phyloP scores from a whole-genome alignment of 805 yeast genomes.

The Tetrapisispora taiwanensis region DNA sequence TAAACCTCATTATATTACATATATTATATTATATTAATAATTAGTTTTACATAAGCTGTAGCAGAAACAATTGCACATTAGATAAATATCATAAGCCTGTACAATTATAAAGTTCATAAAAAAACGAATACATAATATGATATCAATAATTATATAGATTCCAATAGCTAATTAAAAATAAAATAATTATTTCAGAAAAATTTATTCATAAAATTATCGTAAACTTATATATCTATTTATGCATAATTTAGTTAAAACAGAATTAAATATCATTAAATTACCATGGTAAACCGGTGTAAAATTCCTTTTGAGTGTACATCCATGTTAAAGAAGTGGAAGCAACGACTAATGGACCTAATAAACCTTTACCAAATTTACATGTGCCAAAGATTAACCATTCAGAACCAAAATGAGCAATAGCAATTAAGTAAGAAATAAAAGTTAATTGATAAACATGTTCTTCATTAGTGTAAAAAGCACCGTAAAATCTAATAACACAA shows the following conservation, averaged over 20 bases:
- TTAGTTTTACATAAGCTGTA: not conserved
- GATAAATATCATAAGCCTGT: too few species aligned
- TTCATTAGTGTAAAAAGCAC: slow-evolving; percentile 65
- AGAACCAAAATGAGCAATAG: slow-evolving; percentile 68
- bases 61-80: not conserved
- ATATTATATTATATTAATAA: not conserved
- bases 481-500: slow-evolving; percentile 74
- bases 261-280: not conserved
- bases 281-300: slow-evolving; percentile 37
- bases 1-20: not conserved
- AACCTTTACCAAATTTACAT: slow-evolving; percentile 77
- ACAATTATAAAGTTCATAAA: too few species aligned
- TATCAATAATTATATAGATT: too few species aligned
- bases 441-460: slow-evolving; percentile 69
- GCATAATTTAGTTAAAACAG: not conserved
- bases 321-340: slow-evolving; percentile 63
- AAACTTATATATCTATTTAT: not conserved
- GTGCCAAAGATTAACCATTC: slow-evolving; percentile 79
- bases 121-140: too few species aligned
- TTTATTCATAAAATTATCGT: not conserved
- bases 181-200: not conserved
- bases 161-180: too few species aligned
- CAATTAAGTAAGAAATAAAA: slow-evolving; percentile 70
- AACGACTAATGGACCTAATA: slow-evolving; percentile 81
- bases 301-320: slow-evolving; percentile 68